Percentiles rank a stretch among this genome's conserved stretches.
Evolutionary conservation across 1,284 basidiomycete genomes (phyloP).

Genomic region (Cutaneotrichosporon cavernicola): DNA sequence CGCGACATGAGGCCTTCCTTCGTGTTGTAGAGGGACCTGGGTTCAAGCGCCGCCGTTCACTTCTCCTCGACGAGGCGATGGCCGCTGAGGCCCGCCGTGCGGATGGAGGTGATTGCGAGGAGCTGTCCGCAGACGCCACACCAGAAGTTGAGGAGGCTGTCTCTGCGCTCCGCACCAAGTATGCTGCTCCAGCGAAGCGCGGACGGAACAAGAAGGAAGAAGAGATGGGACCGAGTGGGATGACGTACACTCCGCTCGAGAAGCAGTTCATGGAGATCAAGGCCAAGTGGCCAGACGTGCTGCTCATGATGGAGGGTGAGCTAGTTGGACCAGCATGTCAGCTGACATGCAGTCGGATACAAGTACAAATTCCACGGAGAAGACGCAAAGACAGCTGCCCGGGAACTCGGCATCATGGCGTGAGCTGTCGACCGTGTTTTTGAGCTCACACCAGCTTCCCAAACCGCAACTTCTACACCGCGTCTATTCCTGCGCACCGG

Average conservation of each 20-base stretch:
- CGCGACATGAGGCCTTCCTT: slow-evolving; percentile 43
- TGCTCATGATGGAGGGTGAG: slow-evolving; percentile 73
- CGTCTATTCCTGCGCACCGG: slow-evolving; percentile 78
- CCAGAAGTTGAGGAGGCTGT: slow-evolving; percentile 21
- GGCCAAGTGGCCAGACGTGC: slow-evolving; percentile 66
- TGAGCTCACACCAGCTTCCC: slow-evolving; percentile 55
- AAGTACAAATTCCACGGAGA: slow-evolving; percentile 86
- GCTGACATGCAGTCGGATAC: slow-evolving; percentile 64
- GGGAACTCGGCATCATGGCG: slow-evolving; percentile 58
- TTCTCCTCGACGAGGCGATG: slow-evolving; percentile 52
- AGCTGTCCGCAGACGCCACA: neutral
- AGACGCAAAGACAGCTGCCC: slow-evolving; percentile 63
- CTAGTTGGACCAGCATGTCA: neutral
- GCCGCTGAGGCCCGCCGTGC: slow-evolving; percentile 37
- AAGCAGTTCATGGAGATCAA: slow-evolving; percentile 74
- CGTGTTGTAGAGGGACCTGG: slow-evolving; percentile 21
- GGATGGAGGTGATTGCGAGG: slow-evolving; percentile 19
- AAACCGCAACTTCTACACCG: slow-evolving; percentile 75
- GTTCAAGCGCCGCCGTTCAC: slow-evolving; percentile 43
- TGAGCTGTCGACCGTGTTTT: slow-evolving; percentile 22
- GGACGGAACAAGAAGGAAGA: slow-evolving; percentile 51
- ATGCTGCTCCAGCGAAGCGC: slow-evolving; percentile 32
- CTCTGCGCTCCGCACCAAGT: slow-evolving; percentile 37
- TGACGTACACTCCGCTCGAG: slow-evolving; percentile 78
- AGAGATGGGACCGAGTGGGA: slow-evolving; percentile 70